Evolutionary conservation across 78 protist species (phyloP).

Genomic region (Cavenderia fasciculata): DNA sequence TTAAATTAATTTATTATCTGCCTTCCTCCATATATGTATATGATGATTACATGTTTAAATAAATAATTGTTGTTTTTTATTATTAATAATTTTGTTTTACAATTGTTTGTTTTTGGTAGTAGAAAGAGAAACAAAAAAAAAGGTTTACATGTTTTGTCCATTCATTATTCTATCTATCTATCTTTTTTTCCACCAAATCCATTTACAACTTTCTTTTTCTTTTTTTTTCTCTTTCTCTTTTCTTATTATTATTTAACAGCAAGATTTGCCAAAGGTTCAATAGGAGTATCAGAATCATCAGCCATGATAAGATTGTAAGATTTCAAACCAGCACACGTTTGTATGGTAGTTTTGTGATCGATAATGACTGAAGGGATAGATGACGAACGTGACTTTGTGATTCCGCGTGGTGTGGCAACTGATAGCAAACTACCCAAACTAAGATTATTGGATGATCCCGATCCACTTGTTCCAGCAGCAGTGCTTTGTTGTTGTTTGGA

Average conservation of each 20-base stretch:
- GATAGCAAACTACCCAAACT: background rate
- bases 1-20: too few species aligned
- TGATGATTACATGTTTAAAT: too few species aligned
- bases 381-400: constrained; percentile 1
- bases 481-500: background rate
- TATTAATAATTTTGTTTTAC: too few species aligned
- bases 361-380: constrained; percentile 1
- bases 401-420: background rate
- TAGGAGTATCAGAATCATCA: constrained; percentile 4
- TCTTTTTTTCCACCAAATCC: too few species aligned
- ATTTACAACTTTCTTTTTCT: too few species aligned
- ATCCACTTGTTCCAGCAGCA: background rate
- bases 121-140: too few species aligned
- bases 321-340: constrained; percentile 68
- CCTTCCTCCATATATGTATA: too few species aligned
- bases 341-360: constrained; percentile 46
- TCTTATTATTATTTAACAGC: constrained; percentile 23
- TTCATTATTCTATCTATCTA: too few species aligned
- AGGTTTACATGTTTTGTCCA: too few species aligned
- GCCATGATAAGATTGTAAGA: constrained; percentile 17
- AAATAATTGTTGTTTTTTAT: too few species aligned
- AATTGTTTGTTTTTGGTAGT: too few species aligned
- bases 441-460: background rate
- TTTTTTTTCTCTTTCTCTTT: too few species aligned
- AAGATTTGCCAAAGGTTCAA: constrained; percentile 53